A percentile compares a stretch with the other conserved stretches of the same genome.
phyloP scores from a whole-genome alignment of 345 rosid species.

The Conringia planisiliqua region DNA sequence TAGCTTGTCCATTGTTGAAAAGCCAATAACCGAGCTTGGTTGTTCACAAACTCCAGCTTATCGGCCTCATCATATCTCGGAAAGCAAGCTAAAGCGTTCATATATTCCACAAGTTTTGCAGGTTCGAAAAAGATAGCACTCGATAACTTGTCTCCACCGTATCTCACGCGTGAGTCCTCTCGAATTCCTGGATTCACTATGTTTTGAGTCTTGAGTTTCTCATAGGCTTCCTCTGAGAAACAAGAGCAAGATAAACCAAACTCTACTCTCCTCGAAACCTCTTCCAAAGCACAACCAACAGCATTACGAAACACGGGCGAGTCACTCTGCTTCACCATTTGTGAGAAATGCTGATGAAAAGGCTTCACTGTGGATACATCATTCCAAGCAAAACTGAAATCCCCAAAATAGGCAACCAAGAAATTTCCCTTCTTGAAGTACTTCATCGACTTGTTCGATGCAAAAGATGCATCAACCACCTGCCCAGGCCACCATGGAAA shows the following conservation, averaged over 20 bases:
- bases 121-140: conserved; percentile 46
- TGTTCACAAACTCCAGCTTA: conserved; percentile 39
- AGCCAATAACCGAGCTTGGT: conserved; percentile 53
- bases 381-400: conserved; percentile 66
- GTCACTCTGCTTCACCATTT: conserved; percentile 54
- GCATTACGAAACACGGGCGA: conserved; percentile 45
- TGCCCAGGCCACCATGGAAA: conserved; percentile 96
- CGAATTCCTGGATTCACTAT: conserved; percentile 47
- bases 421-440: conserved; percentile 46
- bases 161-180: conserved; percentile 37
- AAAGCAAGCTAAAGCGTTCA: conserved; percentile 41
- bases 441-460: conserved; percentile 48
- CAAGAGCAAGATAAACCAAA: conserved; percentile 64
- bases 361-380: conserved; percentile 51
- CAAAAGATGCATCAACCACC: conserved; percentile 45
- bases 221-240: conserved; percentile 38
- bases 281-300: conserved; percentile 59
- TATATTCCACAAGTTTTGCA: conserved; percentile 33
- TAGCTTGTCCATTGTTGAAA: conserved; percentile 57
- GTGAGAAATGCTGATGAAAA: conserved; percentile 44
- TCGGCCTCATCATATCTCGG: conserved; percentile 35
- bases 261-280: conserved; percentile 65
- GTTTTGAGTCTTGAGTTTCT: conserved; percentile 40
- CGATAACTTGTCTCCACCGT: conserved; percentile 44
- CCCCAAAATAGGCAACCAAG: conserved; percentile 63